Base-by-base conservation (phyloP, 768 basidiomycete species). In the Kwoniella pini region DNA sequence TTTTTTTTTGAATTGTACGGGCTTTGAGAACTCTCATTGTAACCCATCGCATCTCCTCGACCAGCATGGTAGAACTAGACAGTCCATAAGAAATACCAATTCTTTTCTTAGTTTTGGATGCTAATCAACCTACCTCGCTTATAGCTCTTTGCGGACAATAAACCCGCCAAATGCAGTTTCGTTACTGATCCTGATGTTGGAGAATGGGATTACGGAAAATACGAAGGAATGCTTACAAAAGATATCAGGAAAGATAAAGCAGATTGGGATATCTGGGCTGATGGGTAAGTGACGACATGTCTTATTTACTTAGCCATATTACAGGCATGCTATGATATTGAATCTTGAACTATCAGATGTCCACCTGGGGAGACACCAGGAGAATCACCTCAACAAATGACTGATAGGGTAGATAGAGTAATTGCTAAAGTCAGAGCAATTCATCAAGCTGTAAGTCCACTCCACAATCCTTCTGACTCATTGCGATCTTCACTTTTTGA, bases 161-260 rank as follows among this genome's bases (percentile, higher is more conserved):
- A 57, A 13, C 71, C 67, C 4, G 27, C 60, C 13, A 63, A 68
- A 39, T 72, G 65, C 40, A 44, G 64, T 9, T 67, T 73, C 26
- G 40, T 56, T 26, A 77, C 75, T 3, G 68, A 70, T 15, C 65
- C 69, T 13, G 70, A 72, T 31, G 72, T 78, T 5, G 51, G 81
- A 87, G 40, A 92, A 89, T 72, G 92, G 91, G 89, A 95, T 71
- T 95, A 80, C 81, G 89, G 94, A 10, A 85, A 89, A 7, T 96
- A 90, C 71, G 93, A 95, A 75, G 93, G 92, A 4, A 83, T 93
- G 40, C 75, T 83, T 26, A 81, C 86, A n/a, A 80, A 84, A n/a
- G 89, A 95, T 68, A 95, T 95, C 68, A 80, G 85, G 62, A 82
- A 82, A 49, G 82, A 80, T 57, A 83, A 80, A 51, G 80, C 83